Conservation (phyloP, 2,329 filamentous ascomycete species). For the Fonsecaea nubica region DNA sequence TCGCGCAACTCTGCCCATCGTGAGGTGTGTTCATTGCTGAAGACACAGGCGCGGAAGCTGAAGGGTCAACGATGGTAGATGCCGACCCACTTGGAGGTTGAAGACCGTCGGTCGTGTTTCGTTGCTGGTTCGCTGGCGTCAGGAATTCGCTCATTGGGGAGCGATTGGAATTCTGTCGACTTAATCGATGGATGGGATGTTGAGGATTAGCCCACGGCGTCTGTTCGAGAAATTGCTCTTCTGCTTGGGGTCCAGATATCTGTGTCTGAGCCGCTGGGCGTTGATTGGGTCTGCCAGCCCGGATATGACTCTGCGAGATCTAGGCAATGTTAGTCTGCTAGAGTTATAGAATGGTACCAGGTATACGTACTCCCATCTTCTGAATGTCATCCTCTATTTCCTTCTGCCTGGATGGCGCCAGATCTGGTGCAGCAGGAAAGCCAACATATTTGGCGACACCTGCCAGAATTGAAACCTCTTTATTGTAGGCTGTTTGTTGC, state of each 20-base stretch:
- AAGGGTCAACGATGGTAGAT: constrained; percentile 54
- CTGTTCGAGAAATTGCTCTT: constrained; percentile 85
- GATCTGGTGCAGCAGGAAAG: constrained; percentile 91
- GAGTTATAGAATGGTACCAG: not conserved
- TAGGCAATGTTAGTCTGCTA: constrained; percentile 24
- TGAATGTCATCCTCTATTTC: constrained; percentile 88
- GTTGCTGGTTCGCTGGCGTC: constrained; percentile 54
- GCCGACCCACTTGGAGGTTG: constrained; percentile 53
- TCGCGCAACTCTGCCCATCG: constrained; percentile 48
- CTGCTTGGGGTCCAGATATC: constrained; percentile 54
- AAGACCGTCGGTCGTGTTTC: constrained; percentile 49
- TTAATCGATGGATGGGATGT: constrained; percentile 69
- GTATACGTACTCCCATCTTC: constrained; percentile 80
- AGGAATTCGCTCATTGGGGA: constrained; percentile 45
- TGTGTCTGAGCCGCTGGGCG: constrained; percentile 44
- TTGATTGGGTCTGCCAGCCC: constrained; percentile 27
- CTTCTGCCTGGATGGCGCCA: constrained; percentile 71
- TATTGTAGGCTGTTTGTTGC: constrained; percentile 90
- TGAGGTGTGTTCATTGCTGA: constrained; percentile 54
- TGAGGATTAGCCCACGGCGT: constrained; percentile 94
- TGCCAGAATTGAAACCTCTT: constrained; percentile 87
- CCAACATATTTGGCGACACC: constrained; percentile 94
- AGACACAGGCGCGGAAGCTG: constrained; percentile 51
- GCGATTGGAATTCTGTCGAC: constrained; percentile 45
- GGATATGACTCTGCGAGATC: constrained; percentile 32